Evolutionary conservation across 805 yeast species (phyloP).

Genomic region (Candida ovalis): DNA sequence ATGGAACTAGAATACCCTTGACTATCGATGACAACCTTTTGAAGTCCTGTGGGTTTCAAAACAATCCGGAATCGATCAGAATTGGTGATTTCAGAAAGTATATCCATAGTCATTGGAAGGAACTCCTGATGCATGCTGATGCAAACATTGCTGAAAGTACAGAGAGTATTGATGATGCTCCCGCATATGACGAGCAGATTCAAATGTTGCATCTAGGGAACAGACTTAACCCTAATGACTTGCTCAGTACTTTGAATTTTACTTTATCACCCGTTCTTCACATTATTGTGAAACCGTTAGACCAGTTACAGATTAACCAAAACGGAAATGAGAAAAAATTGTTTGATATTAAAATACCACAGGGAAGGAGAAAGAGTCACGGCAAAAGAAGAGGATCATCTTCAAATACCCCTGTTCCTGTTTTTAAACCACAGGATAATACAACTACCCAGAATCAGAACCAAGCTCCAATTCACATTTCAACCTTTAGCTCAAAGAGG

Average conservation of each 20-base stretch:
- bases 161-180: slow-evolving; percentile 9
- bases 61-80: slow-evolving; percentile 11
- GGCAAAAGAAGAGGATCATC: slow-evolving; percentile 21
- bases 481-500: not conserved
- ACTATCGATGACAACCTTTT: slow-evolving; percentile 11
- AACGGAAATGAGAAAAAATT: slow-evolving; percentile 13
- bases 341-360: slow-evolving; percentile 17
- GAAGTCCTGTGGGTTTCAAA: slow-evolving; percentile 8
- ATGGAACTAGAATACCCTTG: slow-evolving; percentile 21
- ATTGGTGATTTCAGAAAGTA: slow-evolving; percentile 29
- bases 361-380: slow-evolving; percentile 10
- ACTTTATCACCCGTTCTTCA: slow-evolving; percentile 26
- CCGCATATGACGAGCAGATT: slow-evolving; percentile 24
- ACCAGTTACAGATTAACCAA: slow-evolving; percentile 11
- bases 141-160: slow-evolving; percentile 8
- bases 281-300: slow-evolving; percentile 27
- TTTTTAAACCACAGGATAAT: slow-evolving; percentile 8
- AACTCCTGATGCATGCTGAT: slow-evolving; percentile 6
- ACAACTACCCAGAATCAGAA: not conserved
- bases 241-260: slow-evolving; percentile 20
- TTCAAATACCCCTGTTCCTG: slow-evolving; percentile 27
- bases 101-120: slow-evolving; percentile 25
- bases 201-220: slow-evolving; percentile 31
- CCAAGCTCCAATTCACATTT: too few relatives aligned
- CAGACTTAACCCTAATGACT: slow-evolving; percentile 26